These are phyloP conservation scores for Thelonectria olida DNA, from an alignment of 2,329 filamentous ascomycete species.

Conservation along the genomic window DNA sequence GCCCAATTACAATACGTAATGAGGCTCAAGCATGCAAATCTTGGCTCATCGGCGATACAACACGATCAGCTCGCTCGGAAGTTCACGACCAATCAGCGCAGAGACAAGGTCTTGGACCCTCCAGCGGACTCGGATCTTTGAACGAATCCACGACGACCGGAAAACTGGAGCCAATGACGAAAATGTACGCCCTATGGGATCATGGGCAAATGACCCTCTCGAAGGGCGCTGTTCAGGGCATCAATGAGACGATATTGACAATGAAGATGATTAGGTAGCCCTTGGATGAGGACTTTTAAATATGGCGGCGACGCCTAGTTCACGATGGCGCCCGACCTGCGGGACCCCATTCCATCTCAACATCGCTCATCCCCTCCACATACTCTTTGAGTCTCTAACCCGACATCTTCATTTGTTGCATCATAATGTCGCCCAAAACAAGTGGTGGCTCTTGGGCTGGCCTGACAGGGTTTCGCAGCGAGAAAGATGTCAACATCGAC, in stretches of 20 bases:
- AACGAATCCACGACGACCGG: not conserved
- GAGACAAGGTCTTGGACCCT: not conserved
- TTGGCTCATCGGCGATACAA: not conserved
- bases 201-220: not conserved
- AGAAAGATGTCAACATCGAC: slow-evolving; percentile 10
- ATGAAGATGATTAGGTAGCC: not conserved
- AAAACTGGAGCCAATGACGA: not conserved
- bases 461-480: not conserved
- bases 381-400: no score
- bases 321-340: no score
- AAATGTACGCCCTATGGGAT: no score
- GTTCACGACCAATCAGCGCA: not conserved
- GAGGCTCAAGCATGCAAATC: not conserved
- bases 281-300: not conserved
- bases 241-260: not conserved
- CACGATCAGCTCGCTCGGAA: not conserved
- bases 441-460: not conserved
- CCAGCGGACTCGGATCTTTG: not conserved
- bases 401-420: no score
- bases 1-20: not conserved
- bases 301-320: no score
- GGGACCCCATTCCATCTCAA: no score
- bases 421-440: not conserved
- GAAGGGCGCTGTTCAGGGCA: not conserved
- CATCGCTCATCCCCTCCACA: no score